Base-by-base conservation (phyloP, 1,284 basidiomycete genomes). In the Agaricales sp. region DNA sequence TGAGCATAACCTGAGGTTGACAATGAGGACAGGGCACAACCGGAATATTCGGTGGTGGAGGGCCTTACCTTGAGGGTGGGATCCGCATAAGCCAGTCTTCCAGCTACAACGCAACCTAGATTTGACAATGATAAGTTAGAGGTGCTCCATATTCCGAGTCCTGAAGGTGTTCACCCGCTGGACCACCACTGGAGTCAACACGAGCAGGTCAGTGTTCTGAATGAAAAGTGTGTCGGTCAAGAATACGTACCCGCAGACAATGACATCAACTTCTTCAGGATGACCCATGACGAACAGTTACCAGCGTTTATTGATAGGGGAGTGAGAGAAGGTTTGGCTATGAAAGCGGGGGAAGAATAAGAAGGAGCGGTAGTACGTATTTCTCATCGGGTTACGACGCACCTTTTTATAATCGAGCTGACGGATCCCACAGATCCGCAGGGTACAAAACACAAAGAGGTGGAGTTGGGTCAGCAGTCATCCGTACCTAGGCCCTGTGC, bases 1-100 rank as follows among this genome's bases (percentile, higher is more conserved):
- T 78, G 56, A 85, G 71, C 79, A 85, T 81, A 48, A 86, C 80
- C 62, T 83, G 82, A n/a, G n/a, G n/a, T n/a, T n/a, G n/a, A n/a
- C n/a, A n/a, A n/a, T n/a, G n/a, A n/a, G n/a, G n/a, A n/a, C n/a
- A n/a, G n/a, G n/a, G n/a, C n/a, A n/a, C n/a, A n/a, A n/a, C n/a
- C n/a, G n/a, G n/a, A n/a, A n/a, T n/a, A n/a, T n/a, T n/a, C n/a
- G n/a, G n/a, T n/a, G n/a, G n/a, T n/a, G n/a, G n/a, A n/a, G n/a
- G 19, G 8, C 6, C 13, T 16, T 18, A 41, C 39, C 39, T 41
- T 41, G 48, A 86, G 64, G 56, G 67, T 82, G 21, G 82, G 80
- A 63, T 84, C 82, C 45, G 82, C 80, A 57, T 78, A 81, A 1
- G 82, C 82, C 47, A 86, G 64, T 51, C 82, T 71, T 51, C 82